Conservation (phyloP, 1,284 basidiomycete genomes). For the Schizophyllum commune region DNA sequence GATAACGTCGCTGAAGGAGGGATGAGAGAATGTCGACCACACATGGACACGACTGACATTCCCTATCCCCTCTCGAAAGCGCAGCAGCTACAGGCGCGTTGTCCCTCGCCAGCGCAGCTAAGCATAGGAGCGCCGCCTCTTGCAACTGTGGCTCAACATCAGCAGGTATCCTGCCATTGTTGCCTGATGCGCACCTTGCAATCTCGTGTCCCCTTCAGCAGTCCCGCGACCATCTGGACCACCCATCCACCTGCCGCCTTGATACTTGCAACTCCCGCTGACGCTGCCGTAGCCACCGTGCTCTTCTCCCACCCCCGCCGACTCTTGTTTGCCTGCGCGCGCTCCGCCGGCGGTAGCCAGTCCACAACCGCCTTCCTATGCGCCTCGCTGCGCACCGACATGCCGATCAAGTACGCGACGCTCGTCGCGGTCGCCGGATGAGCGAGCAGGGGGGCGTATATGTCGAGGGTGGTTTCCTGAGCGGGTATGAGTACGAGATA, state of each 20-base stretch:
- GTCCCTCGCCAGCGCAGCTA: conserved; percentile 67
- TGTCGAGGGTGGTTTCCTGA: conserved; percentile 53
- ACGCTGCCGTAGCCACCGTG: conserved; percentile 27
- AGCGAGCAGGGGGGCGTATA: conserved; percentile 55
- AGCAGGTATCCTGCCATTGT: neutral
- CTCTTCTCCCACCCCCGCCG: conserved; percentile 65
- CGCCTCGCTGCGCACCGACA: conserved; percentile 38
- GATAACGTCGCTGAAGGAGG: conserved; percentile 18
- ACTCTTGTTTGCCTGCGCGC: conserved; percentile 44
- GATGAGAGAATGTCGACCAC: conserved; percentile 1
- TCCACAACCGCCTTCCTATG: conserved; percentile 54
- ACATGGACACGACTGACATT: conserved; percentile 32
- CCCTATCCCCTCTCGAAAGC: conserved; percentile 27
- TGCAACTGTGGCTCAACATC: conserved; percentile 37
- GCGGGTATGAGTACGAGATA: conserved; percentile 2
- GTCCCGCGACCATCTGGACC: conserved; percentile 36
- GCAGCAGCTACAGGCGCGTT: conserved; percentile 44
- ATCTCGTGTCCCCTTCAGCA: conserved; percentile 41
- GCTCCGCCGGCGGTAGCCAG: conserved; percentile 55
- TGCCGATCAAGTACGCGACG: conserved; percentile 51
- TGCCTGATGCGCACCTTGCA: conserved; percentile 34
- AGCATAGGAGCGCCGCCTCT: conserved; percentile 61
- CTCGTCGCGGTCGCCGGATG: conserved; percentile 31
- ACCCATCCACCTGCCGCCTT: conserved; percentile 42
- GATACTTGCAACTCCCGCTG: conserved; percentile 26